Evolutionary conservation across 345 rosid species (phyloP), one percentile per base, ranked within the genome.

Genomic region (Pelargonium nanum): DNA sequence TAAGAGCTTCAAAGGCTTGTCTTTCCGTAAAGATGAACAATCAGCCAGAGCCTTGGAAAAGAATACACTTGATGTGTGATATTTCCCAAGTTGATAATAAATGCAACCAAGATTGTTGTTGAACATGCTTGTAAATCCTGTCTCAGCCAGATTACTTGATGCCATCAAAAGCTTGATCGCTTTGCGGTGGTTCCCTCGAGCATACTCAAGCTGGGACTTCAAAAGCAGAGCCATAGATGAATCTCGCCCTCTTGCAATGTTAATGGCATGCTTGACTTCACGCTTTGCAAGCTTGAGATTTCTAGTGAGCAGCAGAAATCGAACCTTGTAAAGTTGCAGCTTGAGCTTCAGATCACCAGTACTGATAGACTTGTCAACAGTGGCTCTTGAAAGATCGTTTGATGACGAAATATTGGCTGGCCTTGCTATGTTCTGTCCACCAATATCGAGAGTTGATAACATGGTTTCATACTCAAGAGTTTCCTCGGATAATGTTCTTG

Each of bases 181-280:
- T 75, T 94, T 94, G 7, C 86, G 88, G 61, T 83, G 83, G 75
- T 94, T 90, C 21, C 99, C 89, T 74, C 87, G 97, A 73, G 96
- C 87, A 83, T 83, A 85, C 76, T 94, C 99, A 67, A 94, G 88
- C 84, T 94, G 87, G 65, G 99, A 82, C 82, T 90, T 94, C 83
- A 94, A 74, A 60, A 88, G 81, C 58, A 90, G 88, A 73, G 97
- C 97, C 72, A 72, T 72, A 30, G 97, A 79, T 53, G 97, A 94
- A 70, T 90, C 99, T 65, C 84, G 80, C 62, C 87, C 87, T 24
- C 95, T 90, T 60, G 88, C 92, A 70, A 83, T 81, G 75, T 90
- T 90, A 82, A 94, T 85, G 15, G 97, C 92, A 76, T 81, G 95
- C 77, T 94, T 94, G 40, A 94, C 85, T 82, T 94, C 99, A 23